Base-by-base conservation (phyloP, 164 flowering plant genomes). In the Stephania japonica region DNA sequence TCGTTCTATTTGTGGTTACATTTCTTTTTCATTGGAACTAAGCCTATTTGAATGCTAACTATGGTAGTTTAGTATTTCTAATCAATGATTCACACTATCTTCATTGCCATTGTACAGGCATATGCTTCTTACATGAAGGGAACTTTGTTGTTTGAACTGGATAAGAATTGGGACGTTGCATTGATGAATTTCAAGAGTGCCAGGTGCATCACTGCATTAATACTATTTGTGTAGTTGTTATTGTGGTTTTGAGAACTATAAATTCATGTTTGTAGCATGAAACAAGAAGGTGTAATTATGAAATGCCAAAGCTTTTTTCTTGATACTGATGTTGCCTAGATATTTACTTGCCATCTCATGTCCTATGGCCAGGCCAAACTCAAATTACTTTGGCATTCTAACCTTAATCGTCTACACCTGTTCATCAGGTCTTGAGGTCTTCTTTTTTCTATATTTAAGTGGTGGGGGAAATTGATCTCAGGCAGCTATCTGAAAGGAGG, bases 41-140 rank as follows among this genome's bases (percentile, higher is more conserved):
- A 27, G 23, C 21, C 68, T 70, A 1, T 2, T 72, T 72, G 67
- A 21, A 62, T 62, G 68, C 65, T 71, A 56, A 71, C 66, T 18
- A 21, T 32, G n/a, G 23, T 59, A 27, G 5, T 14, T 27, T 10
- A 42, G 10, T n/a, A 59, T 53, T 72, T 19, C 27, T 64, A 68
- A 61, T 42, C 63, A 38, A 41, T 26, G 38, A 32, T 32, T 32
- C 38, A 44, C 53, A 43, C 7, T 26, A 38, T 69, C 76, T 61
- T 71, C n/a, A 13, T 65, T 71, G 65, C 62, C 21, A 24, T 70
- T 9, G 27, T 74, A 77, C 86, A 95, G 99, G 99, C 97, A 12
- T 95, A 95, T 85, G 96, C 98, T 16, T 86, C 97, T 44, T 95
- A 86, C 77, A 91, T 95, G 97, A 90, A 90, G 78, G 99, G 98